Evolutionary conservation across 148 eudicot species (phyloP).

Genomic region (Vaccinium macrocarpon): DNA sequence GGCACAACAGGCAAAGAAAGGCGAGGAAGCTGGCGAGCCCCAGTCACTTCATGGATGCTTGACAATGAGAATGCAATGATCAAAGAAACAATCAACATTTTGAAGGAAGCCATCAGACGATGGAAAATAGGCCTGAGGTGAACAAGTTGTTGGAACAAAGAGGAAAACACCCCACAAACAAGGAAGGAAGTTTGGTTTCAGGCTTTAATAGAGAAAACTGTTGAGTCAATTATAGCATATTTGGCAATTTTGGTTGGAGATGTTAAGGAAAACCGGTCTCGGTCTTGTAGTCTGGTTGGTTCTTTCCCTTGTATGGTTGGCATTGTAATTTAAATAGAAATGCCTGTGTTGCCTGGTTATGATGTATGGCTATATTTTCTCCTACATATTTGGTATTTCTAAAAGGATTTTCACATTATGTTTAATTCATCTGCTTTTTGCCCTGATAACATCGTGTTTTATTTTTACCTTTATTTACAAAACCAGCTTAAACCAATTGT

Average conservation of each 20-base stretch:
- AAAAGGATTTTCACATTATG: not conserved
- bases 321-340: not conserved
- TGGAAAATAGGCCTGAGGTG: not conserved
- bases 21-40: not conserved
- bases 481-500: not conserved
- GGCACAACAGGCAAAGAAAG: not conserved
- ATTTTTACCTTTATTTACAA: not conserved
- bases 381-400: not conserved
- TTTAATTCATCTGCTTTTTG: not conserved
- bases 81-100: not conserved
- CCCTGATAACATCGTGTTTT: not conserved
- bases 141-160: not conserved
- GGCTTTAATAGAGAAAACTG: not conserved
- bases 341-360: not conserved
- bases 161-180: not conserved
- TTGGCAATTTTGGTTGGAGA: not conserved
- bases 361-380: not conserved
- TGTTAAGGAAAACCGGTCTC: not conserved
- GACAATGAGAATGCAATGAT: not conserved
- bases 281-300: not conserved
- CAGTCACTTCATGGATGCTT: not conserved
- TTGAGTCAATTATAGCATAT: not conserved
- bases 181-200: not conserved
- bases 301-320: not conserved
- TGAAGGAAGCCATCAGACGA: not conserved